These are phyloP conservation scores for Zangia roseola DNA, from an alignment of 768 basidiomycete species.

Conservation along the genomic window DNA sequence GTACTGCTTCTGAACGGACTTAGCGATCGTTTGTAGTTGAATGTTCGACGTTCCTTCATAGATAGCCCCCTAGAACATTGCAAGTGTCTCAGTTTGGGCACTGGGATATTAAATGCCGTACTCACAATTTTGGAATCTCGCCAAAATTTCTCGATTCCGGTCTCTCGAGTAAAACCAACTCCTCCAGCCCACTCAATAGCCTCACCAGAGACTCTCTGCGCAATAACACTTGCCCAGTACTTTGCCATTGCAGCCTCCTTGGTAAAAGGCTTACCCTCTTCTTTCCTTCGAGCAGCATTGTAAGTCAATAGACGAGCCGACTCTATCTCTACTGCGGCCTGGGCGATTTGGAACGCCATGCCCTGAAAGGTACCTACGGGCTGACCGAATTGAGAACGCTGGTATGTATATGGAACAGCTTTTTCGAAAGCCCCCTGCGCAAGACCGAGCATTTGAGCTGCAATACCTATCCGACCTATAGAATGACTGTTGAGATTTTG, in stretches of 20 bases:
- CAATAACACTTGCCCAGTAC: conserved; percentile 85
- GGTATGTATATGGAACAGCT: conserved; percentile 91
- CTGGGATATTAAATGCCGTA: conserved; percentile 10
- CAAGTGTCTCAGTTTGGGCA: conserved; percentile 3
- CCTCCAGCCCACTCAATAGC: conserved; percentile 98
- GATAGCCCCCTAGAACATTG: conserved; percentile 65
- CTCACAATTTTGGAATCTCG: conserved; percentile 93
- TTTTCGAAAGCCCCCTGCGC: conserved; percentile 98
- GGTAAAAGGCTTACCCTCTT: conserved; percentile 81
- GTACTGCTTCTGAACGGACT: conserved; percentile 83
- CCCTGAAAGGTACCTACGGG: conserved; percentile 93
- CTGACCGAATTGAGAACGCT: conserved; percentile 93
- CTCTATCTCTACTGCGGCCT: conserved; percentile 88
- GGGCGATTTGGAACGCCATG: conserved; percentile 92
- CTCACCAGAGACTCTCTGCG: conserved; percentile 80
- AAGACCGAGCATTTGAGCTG: conserved; percentile 97
- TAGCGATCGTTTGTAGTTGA: conserved; percentile 94
- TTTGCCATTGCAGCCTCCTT: conserved; percentile 99
- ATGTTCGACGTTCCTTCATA: conserved; percentile 99
- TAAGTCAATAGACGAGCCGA: conserved; percentile 89
- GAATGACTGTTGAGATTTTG: neutral
- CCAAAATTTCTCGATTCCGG: conserved; percentile 96
- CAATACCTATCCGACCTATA: conserved; percentile 89
- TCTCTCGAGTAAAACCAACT: conserved; percentile 89
- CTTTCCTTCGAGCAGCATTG: conserved; percentile 94